These are phyloP conservation scores for Chloranthus sessilifolius DNA, from an alignment of 164 flowering plant genomes.

Conservation along the genomic window DNA sequence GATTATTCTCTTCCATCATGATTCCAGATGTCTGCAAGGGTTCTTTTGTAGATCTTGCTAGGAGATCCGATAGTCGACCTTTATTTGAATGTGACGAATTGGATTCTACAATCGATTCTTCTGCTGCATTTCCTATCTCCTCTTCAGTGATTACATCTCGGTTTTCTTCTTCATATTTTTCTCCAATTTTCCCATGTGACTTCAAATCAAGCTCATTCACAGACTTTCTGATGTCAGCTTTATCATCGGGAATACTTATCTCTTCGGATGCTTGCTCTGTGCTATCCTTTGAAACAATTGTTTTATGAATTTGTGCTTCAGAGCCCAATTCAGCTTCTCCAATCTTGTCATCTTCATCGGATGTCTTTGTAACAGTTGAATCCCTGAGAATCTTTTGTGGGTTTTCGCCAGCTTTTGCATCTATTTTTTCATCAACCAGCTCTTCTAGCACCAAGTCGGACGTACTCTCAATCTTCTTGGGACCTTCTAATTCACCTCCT, in stretches of 20 bases:
- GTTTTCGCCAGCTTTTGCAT: not conserved
- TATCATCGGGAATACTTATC: not conserved
- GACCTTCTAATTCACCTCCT: conserved; percentile 1
- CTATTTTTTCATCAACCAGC: not conserved
- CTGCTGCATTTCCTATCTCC: conserved; percentile 3
- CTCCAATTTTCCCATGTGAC: conserved; percentile 6
- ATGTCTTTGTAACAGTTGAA: not conserved
- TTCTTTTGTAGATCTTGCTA: conserved; percentile 26
- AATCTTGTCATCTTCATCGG: not conserved
- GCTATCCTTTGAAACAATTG: not conserved
- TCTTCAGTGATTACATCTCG: not conserved
- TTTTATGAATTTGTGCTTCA: conserved; percentile 4
- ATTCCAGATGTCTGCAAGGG: conserved; percentile 12
- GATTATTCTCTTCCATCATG: conserved; percentile 11
- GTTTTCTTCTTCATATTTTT: conserved; percentile 14
- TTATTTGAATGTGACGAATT: conserved; percentile 9
- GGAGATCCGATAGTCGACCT: conserved; percentile 20
- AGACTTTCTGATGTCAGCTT: not conserved
- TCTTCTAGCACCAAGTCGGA: conserved; percentile 6
- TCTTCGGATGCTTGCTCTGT: not conserved
- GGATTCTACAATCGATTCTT: conserved; percentile 12
- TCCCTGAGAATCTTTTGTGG: not conserved
- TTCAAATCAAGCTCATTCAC: not conserved
- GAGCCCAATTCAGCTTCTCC: not conserved
- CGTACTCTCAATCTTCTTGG: not conserved